Evolutionary conservation across 1,139 yeast species (phyloP).

Genomic region (Geotrichum phurueaensis): DNA sequence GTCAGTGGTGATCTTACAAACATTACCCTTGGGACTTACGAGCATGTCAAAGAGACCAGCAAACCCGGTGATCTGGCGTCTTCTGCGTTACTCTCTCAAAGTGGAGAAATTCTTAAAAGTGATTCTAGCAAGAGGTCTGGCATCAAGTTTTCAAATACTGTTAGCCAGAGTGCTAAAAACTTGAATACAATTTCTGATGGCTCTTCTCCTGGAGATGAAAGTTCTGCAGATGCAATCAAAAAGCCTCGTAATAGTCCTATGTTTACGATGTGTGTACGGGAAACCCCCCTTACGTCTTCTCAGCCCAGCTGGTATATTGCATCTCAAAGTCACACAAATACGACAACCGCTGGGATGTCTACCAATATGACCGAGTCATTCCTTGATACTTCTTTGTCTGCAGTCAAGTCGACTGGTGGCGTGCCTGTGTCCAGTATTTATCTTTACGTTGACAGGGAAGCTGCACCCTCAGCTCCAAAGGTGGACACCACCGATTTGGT

Average conservation of each 20-base stretch:
- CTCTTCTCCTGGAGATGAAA: background rate
- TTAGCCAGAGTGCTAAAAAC: background rate
- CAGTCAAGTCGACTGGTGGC: constrained; percentile 13
- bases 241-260: constrained; percentile 10
- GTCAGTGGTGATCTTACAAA: background rate
- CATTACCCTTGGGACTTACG: background rate
- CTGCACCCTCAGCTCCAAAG: background rate
- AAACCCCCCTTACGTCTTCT: constrained; percentile 12
- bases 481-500: background rate
- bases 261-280: constrained; percentile 16
- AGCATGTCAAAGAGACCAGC: background rate
- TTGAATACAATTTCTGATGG: background rate
- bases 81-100: background rate
- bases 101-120: background rate
- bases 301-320: constrained; percentile 18
- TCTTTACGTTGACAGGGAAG: constrained; percentile 3
- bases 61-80: background rate
- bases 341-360: background rate
- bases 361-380: background rate
- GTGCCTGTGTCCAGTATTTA: constrained; percentile 16
- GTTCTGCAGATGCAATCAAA: background rate
- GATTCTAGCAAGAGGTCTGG: background rate
- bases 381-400: background rate
- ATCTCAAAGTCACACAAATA: constrained; percentile 5
- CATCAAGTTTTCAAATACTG: background rate